Evolutionary conservation across 192 early-diverging fungal species (phyloP).

Genomic region (Paraglomus brasilianum): DNA sequence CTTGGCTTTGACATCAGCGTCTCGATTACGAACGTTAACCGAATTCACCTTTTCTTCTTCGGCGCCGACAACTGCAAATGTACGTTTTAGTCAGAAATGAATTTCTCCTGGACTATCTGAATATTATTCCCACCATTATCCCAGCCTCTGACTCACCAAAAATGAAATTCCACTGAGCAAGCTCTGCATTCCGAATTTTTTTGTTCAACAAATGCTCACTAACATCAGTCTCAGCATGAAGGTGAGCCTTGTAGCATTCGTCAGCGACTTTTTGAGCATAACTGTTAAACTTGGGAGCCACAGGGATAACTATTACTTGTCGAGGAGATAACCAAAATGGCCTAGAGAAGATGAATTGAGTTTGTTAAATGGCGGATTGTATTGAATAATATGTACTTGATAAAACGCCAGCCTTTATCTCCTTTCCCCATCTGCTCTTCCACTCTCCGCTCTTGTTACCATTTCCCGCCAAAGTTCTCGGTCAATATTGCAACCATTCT

Average conservation of each 20-base stretch:
- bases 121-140: not conserved
- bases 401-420: too few relatives aligned
- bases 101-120: not conserved
- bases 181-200: slow-evolving; percentile 96
- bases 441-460: too few relatives aligned
- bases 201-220: slow-evolving; percentile 89
- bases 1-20: slow-evolving; percentile 77
- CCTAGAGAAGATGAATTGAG: slow-evolving; percentile 15
- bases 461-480: slow-evolving; percentile 95
- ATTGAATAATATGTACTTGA: too few relatives aligned
- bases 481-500: slow-evolving; percentile 94
- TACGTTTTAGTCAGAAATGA: not conserved
- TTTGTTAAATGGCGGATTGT: too few relatives aligned
- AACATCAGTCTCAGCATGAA: slow-evolving; percentile 85
- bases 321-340: slow-evolving; percentile 97
- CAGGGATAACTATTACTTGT: slow-evolving; percentile 89
- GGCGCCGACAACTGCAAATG: slow-evolving; percentile 71
- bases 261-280: slow-evolving; percentile 81
- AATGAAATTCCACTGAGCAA: slow-evolving; percentile 96
- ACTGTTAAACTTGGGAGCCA: slow-evolving; percentile 70
- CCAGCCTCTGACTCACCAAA: slow-evolving; percentile 44
- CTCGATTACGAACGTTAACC: slow-evolving; percentile 90
- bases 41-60: slow-evolving; percentile 73
- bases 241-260: slow-evolving; percentile 66
- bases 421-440: too few relatives aligned